phyloP scores from a whole-genome alignment of 768 basidiomycete species.

The Boletus rex-veris region DNA sequence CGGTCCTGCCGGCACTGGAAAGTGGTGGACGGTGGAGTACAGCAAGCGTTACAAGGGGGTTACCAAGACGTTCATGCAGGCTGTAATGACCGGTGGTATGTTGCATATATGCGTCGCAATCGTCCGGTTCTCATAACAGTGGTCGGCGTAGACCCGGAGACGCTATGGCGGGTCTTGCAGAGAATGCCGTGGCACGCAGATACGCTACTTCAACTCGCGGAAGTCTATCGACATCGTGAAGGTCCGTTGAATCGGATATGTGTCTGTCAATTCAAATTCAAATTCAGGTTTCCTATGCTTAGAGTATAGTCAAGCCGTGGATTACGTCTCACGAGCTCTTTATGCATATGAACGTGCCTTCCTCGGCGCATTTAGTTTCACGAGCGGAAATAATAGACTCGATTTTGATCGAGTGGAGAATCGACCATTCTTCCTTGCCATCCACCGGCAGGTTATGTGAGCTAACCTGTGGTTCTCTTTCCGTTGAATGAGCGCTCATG shows the following conservation, averaged over 20 bases:
- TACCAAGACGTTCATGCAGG: constrained; percentile 75
- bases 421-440: constrained; percentile 84
- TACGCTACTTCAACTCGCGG: constrained; percentile 49
- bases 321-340: constrained; percentile 87
- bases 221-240: constrained; percentile 65
- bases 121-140: background rate
- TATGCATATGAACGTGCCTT: constrained; percentile 93
- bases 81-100: constrained; percentile 79
- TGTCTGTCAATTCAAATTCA: background rate
- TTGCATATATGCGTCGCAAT: constrained; percentile 1
- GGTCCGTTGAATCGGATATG: constrained; percentile 42
- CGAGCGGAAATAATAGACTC: constrained; percentile 74
- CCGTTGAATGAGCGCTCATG: background rate
- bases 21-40: constrained; percentile 89
- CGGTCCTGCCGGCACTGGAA: constrained; percentile 52
- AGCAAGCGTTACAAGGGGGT: constrained; percentile 79
- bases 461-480: constrained; percentile 20
- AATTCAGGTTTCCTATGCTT: background rate
- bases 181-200: constrained; percentile 90
- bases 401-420: constrained; percentile 93
- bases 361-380: constrained; percentile 81
- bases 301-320: constrained; percentile 84
- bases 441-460: constrained; percentile 80
- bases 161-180: constrained; percentile 71
- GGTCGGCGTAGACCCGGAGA: constrained; percentile 61